phyloP scores from a whole-genome alignment of 2,329 filamentous ascomycete genomes.

The Cercospora sp. region DNA sequence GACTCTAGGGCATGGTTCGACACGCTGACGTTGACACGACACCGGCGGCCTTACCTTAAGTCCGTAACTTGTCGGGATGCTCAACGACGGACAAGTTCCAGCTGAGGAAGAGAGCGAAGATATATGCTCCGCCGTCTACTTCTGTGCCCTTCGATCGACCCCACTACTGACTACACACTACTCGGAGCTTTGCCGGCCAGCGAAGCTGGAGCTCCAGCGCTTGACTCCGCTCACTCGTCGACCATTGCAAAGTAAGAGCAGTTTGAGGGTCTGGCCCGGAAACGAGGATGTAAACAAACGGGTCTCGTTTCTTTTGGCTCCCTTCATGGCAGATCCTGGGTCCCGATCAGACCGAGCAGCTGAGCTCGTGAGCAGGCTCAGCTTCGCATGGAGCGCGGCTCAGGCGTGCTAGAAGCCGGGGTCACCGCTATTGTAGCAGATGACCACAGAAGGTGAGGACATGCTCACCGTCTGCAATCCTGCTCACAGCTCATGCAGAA shows the following conservation, averaged over 20 bases:
- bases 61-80: background rate
- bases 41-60: background rate
- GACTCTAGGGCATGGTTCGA: background rate
- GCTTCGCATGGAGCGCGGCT: background rate
- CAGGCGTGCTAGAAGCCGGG: background rate
- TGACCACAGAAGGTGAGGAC: background rate
- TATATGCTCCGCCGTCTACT: background rate
- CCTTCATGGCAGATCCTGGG: background rate
- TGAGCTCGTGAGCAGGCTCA: background rate
- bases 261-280: background rate
- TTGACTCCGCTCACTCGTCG: background rate
- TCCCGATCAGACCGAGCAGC: background rate
- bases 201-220: background rate
- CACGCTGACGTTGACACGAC: background rate
- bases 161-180: background rate
- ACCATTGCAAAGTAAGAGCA: background rate
- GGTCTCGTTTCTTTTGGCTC: background rate
- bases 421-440: background rate
- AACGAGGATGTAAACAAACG: background rate
- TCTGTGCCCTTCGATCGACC: background rate
- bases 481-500: background rate
- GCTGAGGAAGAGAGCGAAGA: background rate
- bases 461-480: background rate
- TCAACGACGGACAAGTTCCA: background rate
- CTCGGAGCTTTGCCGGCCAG: slow-evolving; percentile 1